phyloP scores from a whole-genome alignment of 768 basidiomycete genomes.

The Grammothele lineata region DNA sequence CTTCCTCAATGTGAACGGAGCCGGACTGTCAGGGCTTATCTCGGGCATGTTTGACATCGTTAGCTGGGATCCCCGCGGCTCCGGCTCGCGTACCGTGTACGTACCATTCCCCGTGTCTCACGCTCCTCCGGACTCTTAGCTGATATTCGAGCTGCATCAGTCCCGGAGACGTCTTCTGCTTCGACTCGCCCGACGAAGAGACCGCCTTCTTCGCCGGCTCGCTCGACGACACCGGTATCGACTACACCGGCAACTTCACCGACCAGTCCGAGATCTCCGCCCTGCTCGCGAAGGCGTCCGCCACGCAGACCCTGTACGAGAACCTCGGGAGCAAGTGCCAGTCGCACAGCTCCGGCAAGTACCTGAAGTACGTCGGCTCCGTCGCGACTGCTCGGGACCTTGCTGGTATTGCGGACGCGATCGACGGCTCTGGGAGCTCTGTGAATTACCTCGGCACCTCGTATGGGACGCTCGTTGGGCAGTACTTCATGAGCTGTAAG shows the following conservation, averaged over 20 bases:
- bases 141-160: background rate
- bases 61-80: slow-evolving; percentile 12
- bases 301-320: slow-evolving; percentile 10
- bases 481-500: slow-evolving; percentile 11
- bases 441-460: slow-evolving; percentile 9
- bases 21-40: background rate
- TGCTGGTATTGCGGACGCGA: slow-evolving; percentile 8
- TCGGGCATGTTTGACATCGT: slow-evolving; percentile 8
- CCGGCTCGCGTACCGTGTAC: slow-evolving; percentile 6
- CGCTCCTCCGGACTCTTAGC: too few relatives aligned
- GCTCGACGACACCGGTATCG: slow-evolving; percentile 7
- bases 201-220: slow-evolving; percentile 9
- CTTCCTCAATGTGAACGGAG: background rate
- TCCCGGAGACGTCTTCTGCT: slow-evolving; percentile 9
- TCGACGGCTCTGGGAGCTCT: slow-evolving; percentile 9
- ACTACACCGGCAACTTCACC: slow-evolving; percentile 6
- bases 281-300: slow-evolving; percentile 5
- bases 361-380: slow-evolving; percentile 7
- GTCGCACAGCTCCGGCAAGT: background rate
- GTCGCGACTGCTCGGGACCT: slow-evolving; percentile 8
- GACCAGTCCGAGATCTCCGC: slow-evolving; percentile 3
- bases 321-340: slow-evolving; percentile 5
- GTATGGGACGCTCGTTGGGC: slow-evolving; percentile 8
- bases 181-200: slow-evolving; percentile 1
- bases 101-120: too few relatives aligned